Percentiles rank a stretch among this genome's conserved stretches.
Conservation (phyloP, 2,329 filamentous ascomycete genomes). For the Zelopaecilomyces penicillatus region DNA sequence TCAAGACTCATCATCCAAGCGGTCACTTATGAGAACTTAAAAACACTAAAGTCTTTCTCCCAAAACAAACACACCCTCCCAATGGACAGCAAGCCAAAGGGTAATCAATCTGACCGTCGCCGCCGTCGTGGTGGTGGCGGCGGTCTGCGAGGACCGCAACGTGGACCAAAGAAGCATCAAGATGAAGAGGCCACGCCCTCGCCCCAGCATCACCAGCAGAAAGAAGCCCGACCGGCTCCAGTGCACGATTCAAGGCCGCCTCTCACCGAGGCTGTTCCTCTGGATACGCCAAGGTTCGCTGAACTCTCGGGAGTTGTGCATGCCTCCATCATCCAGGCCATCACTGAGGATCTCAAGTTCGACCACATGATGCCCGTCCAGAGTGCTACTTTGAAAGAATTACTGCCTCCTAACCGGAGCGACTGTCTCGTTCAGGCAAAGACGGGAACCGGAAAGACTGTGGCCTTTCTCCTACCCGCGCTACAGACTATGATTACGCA, state of each 20-base stretch:
- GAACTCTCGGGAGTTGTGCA: slow-evolving; percentile 37
- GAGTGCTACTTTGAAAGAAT: slow-evolving; percentile 40
- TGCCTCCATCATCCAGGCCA: slow-evolving; percentile 37
- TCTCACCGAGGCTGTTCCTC: slow-evolving; percentile 24
- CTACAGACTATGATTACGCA: slow-evolving; percentile 62
- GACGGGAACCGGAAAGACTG: slow-evolving; percentile 80
- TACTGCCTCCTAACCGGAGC: slow-evolving; percentile 35
- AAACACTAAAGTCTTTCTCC: no score
- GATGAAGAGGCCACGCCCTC: no score
- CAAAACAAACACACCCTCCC: no score
- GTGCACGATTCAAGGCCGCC: slow-evolving; percentile 1
- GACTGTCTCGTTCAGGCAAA: slow-evolving; percentile 70
- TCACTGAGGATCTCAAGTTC: slow-evolving; percentile 41
- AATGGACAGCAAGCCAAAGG: no score
- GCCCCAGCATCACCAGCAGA: no score
- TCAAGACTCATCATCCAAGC: no score
- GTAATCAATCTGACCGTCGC: no score
- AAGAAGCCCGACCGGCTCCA: no score
- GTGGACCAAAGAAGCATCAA: no score
- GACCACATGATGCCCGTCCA: slow-evolving; percentile 48
- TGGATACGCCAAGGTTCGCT: slow-evolving; percentile 38
- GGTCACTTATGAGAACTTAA: no score
- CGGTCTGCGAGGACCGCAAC: no score
- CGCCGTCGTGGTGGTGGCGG: no score
- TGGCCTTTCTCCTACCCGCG: slow-evolving; percentile 78